Evolutionary conservation across 495 filamentous ascomycete genomes (phyloP).

Genomic region (Xylaria flabelliformis): DNA sequence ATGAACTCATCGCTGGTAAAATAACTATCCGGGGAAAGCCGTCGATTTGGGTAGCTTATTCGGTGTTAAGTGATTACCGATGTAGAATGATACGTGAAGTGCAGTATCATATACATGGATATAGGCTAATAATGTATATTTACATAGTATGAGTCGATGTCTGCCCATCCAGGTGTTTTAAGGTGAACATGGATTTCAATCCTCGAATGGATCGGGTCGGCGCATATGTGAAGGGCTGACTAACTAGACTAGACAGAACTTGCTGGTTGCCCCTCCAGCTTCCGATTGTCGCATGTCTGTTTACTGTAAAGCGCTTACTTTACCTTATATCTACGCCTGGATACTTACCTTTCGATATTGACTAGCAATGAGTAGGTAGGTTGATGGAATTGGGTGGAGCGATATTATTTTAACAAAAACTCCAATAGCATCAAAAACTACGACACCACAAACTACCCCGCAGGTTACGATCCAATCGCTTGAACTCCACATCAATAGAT

Average conservation of each 20-base stretch:
- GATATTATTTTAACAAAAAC: no score
- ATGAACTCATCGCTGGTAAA: not conserved
- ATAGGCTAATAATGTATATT: not conserved
- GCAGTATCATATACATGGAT: not conserved
- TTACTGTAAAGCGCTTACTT: not conserved
- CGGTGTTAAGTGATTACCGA: conserved; percentile 12
- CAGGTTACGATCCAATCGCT: conserved; percentile 3
- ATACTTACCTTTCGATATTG: not conserved
- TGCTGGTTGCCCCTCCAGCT: not conserved
- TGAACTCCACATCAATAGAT: not conserved
- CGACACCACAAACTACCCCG: not conserved
- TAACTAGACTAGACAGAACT: not conserved
- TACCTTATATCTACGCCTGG: not conserved
- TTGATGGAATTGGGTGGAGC: not conserved
- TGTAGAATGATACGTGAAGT: not conserved
- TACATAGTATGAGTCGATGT: not conserved
- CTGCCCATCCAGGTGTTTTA: not conserved
- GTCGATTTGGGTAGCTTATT: not conserved
- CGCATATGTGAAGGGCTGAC: not conserved
- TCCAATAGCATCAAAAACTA: no score
- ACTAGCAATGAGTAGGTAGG: not conserved
- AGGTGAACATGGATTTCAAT: not conserved
- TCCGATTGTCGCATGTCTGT: not conserved
- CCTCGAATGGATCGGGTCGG: not conserved
- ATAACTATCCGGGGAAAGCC: not conserved